Evolutionary conservation across 116 monocot species (phyloP).

Genomic region (Papilionanthe hybrid): DNA sequence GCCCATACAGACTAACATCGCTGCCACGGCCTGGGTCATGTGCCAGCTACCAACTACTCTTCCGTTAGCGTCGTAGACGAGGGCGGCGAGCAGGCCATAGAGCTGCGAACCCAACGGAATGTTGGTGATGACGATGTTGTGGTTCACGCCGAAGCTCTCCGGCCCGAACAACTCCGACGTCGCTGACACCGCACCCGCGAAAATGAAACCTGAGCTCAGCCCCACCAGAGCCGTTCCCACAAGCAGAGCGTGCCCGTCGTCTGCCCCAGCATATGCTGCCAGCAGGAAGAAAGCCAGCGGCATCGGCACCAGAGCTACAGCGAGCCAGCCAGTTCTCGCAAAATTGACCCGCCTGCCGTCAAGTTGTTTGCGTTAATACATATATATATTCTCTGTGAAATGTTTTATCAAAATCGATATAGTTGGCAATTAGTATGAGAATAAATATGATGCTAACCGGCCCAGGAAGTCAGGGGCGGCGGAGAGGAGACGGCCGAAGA

Average conservation of each 20-base stretch:
- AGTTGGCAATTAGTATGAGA: no score
- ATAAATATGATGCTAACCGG: constrained; percentile 12
- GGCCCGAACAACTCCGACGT: constrained; percentile 88
- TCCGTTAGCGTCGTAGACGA: constrained; percentile 69
- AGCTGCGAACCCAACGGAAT: constrained; percentile 83
- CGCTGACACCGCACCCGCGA: constrained; percentile 67
- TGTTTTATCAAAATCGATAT: no score
- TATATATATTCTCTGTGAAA: neutral
- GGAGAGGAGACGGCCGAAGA: constrained; percentile 60
- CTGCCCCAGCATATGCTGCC: constrained; percentile 11
- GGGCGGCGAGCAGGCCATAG: constrained; percentile 70
- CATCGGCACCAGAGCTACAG: constrained; percentile 48
- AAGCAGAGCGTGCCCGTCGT: constrained; percentile 21
- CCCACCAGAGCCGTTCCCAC: constrained; percentile 65
- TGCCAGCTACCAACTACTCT: neutral
- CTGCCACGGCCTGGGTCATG: neutral
- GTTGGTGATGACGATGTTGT: constrained; percentile 93
- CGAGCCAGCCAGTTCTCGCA: constrained; percentile 80
- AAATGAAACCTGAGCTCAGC: constrained; percentile 86
- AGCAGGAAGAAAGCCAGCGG: constrained; percentile 81
- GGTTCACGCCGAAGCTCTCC: constrained; percentile 68
- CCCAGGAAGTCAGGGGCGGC: constrained; percentile 46
- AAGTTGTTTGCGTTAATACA: neutral
- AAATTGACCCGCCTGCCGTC: constrained; percentile 43
- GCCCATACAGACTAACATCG: constrained; percentile 8